A percentile compares a stretch with the other conserved stretches of the same genome.
Evolutionary conservation across 208 protist species (phyloP).

Genomic region (Leishmania martiniquensis): DNA sequence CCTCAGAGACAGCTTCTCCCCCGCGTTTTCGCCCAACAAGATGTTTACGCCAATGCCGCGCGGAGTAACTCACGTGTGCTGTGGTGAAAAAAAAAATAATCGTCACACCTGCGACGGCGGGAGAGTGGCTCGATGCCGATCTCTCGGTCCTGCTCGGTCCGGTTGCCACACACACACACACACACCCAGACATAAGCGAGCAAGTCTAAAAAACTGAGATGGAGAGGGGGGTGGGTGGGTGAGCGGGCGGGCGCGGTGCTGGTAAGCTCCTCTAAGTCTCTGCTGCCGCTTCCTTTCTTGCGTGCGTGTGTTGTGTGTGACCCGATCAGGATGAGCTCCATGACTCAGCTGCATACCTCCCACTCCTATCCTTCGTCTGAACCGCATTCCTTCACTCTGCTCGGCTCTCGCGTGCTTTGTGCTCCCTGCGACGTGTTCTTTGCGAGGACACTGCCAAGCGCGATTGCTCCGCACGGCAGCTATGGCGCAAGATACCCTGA

Average conservation of each 20-base stretch:
- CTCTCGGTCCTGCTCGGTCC: background rate
- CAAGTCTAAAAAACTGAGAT: background rate
- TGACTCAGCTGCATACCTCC: background rate
- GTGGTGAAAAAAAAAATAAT: background rate
- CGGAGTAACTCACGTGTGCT: background rate
- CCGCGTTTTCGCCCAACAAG: background rate
- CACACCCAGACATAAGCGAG: background rate
- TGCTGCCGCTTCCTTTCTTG: background rate
- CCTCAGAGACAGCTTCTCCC: background rate
- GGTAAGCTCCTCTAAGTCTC: background rate
- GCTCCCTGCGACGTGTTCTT: background rate
- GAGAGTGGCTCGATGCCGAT: background rate
- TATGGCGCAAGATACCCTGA: background rate
- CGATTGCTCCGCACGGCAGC: background rate
- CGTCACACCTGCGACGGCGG: background rate
- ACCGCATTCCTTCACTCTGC: background rate
- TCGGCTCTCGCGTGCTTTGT: background rate
- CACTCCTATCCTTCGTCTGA: background rate
- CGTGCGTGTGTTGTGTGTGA: background rate
- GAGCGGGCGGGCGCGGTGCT: background rate
- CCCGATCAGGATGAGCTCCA: background rate
- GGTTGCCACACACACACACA: background rate
- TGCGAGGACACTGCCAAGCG: background rate
- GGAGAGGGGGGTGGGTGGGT: background rate
- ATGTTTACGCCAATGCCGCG: background rate